Conservation (phyloP, 2,329 filamentous ascomycete genomes). For the Thelonectria discophora region DNA sequence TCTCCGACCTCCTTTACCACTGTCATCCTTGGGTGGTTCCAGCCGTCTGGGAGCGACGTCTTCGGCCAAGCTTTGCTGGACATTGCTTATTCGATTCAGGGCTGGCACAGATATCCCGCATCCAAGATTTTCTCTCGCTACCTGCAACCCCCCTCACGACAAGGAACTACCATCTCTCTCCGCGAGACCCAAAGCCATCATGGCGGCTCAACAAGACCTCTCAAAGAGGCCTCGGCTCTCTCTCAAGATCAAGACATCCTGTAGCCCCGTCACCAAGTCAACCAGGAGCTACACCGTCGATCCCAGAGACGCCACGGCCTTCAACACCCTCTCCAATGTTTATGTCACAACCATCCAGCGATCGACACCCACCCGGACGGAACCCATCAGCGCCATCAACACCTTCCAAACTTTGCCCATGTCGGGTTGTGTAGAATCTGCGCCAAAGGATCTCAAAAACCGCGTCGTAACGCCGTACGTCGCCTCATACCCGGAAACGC, state of each 20-base stretch:
- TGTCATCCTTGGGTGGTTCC: constrained; percentile 39
- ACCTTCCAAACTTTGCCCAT: constrained; percentile 48
- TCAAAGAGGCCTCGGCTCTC: constrained; percentile 65
- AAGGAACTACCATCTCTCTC: constrained; percentile 6
- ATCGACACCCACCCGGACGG: constrained; percentile 58
- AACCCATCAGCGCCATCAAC: constrained; percentile 61
- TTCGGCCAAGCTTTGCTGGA: constrained; percentile 29
- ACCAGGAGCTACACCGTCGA: constrained; percentile 52
- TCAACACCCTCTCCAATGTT: constrained; percentile 73
- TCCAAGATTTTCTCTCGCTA: constrained; percentile 9
- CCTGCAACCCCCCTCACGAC: constrained; percentile 11
- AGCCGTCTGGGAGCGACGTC: constrained; percentile 34
- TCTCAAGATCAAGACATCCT: constrained; percentile 61
- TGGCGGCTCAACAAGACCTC: constrained; percentile 50
- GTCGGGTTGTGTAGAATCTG: constrained; percentile 44
- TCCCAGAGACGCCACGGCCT: constrained; percentile 67
- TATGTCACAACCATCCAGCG: constrained; percentile 71
- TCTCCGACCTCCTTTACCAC: constrained; percentile 30
- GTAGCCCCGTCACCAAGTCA: constrained; percentile 49
- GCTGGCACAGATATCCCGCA: constrained; percentile 29
- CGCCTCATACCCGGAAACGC: constrained; percentile 62
- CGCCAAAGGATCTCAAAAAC: constrained; percentile 40
- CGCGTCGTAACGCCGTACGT: constrained; percentile 56
- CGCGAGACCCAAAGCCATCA: constrained; percentile 35
- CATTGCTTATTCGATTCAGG: constrained; percentile 24